Percentiles rank a stretch among this genome's conserved stretches.
Conservation (phyloP, 306 rosid genomes). For the Vigna radiata region DNA sequence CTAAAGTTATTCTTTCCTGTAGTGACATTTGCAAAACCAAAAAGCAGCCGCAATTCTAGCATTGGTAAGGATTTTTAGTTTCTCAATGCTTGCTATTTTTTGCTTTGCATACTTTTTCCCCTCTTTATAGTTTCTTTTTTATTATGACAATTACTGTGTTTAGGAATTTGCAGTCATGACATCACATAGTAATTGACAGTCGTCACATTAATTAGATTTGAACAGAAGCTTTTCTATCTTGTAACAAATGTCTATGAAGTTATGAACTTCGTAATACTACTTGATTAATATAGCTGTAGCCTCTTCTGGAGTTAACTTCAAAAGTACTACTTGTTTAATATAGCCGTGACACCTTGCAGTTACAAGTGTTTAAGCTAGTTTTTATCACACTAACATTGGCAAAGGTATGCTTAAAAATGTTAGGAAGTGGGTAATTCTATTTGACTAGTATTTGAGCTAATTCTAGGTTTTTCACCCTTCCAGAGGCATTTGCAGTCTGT, state of each 20-base stretch:
- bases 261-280: neutral
- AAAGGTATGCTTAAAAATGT: neutral
- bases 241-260: slow-evolving; percentile 12
- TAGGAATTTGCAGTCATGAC: slow-evolving; percentile 29
- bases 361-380: slow-evolving; percentile 7
- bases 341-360: slow-evolving; percentile 22
- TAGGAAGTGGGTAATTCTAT: slow-evolving; percentile 15
- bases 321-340: slow-evolving; percentile 16
- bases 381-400: slow-evolving; percentile 5
- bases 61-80: slow-evolving; percentile 64
- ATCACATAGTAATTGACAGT: slow-evolving; percentile 25
- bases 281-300: too few relatives aligned
- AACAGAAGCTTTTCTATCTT: slow-evolving; percentile 20
- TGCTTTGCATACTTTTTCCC: slow-evolving; percentile 11
- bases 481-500: slow-evolving; percentile 99
- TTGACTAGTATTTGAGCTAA: slow-evolving; percentile 23
- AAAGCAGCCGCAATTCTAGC: slow-evolving; percentile 95
- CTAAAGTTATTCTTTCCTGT: slow-evolving; percentile 92
- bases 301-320: neutral
- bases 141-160: slow-evolving; percentile 26
- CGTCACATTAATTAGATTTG: neutral
- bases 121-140: slow-evolving; percentile 19
- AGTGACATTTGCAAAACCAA: slow-evolving; percentile 90
- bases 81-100: slow-evolving; percentile 21
- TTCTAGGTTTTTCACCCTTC: slow-evolving; percentile 30